These are phyloP conservation scores for Nannizziopsis barbatae DNA, from an alignment of 2,329 filamentous ascomycete species.

Conservation along the genomic window DNA sequence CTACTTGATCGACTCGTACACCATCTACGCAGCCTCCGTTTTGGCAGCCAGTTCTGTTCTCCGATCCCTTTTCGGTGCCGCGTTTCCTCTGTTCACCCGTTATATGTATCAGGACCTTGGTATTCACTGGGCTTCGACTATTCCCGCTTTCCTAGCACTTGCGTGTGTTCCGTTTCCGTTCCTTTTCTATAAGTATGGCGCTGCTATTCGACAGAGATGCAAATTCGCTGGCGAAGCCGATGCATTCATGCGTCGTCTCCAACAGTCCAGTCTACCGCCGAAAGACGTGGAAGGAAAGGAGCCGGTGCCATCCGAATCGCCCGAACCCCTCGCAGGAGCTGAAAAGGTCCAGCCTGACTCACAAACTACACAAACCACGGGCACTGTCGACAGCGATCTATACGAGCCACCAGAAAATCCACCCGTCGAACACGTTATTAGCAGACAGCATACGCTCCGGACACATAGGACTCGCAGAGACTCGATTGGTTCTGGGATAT, in stretches of 20 bases:
- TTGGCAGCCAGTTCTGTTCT: constrained; percentile 70
- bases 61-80: constrained; percentile 64
- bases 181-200: constrained; percentile 64
- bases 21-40: constrained; percentile 65
- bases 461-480: not conserved
- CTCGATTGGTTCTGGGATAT: not conserved
- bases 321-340: not conserved
- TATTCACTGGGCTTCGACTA: constrained; percentile 62
- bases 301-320: not conserved
- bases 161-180: constrained; percentile 64
- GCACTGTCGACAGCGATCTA: not conserved
- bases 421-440: not conserved
- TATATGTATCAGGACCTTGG: constrained; percentile 44
- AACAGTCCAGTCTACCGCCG: not conserved
- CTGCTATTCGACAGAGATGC: constrained; percentile 52
- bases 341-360: not conserved
- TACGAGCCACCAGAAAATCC: too few species aligned
- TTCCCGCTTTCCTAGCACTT: constrained; percentile 64
- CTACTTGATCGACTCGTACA: constrained; percentile 59
- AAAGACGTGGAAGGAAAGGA: constrained; percentile 2
- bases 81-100: constrained; percentile 64
- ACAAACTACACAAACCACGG: not conserved
- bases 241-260: constrained; percentile 44
- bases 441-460: constrained; percentile 2
- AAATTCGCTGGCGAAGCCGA: constrained; percentile 59